A percentile compares a stretch with the other conserved stretches of the same genome.
Evolutionary conservation across 2,329 filamentous ascomycete species (phyloP).

Genomic region (Sclerotinia glacialis): DNA sequence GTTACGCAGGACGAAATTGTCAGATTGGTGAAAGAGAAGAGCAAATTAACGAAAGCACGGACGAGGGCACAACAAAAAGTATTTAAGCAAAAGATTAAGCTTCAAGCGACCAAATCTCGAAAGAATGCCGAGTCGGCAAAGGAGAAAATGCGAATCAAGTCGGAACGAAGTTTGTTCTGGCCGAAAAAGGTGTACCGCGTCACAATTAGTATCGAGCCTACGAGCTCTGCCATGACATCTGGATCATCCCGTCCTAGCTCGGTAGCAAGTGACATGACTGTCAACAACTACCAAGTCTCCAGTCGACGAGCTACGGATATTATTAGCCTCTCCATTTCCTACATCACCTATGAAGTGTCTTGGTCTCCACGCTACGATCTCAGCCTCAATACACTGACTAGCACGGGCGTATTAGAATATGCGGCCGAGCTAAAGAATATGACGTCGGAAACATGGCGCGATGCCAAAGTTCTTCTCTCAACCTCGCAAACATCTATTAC

Average conservation of each 20-base stretch:
- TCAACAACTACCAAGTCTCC: conserved; percentile 31
- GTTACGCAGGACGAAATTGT: conserved; percentile 40
- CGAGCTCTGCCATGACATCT: conserved; percentile 42
- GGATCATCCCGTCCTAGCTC: conserved; percentile 50
- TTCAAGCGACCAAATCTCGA: conserved; percentile 40
- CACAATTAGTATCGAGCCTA: conserved; percentile 51
- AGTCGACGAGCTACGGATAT: conserved; percentile 27
- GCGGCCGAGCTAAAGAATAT: conserved; percentile 53
- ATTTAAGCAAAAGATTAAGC: conserved; percentile 42
- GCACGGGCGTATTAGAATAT: conserved; percentile 44
- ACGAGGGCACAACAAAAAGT: conserved; percentile 41
- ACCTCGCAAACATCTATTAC: conserved; percentile 51
- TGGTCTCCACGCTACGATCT: conserved; percentile 52
- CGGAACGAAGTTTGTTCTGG: conserved; percentile 50
- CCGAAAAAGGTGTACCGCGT: conserved; percentile 50
- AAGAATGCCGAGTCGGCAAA: conserved; percentile 42
- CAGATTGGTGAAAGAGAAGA: conserved; percentile 40
- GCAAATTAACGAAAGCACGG: conserved; percentile 31
- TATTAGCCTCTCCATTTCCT: conserved; percentile 37
- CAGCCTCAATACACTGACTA: conserved; percentile 42
- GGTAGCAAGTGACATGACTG: conserved; percentile 35
- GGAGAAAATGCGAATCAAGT: conserved; percentile 47
- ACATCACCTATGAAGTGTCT: conserved; percentile 41
- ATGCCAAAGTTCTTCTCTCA: conserved; percentile 46
- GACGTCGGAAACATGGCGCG: conserved; percentile 49